Percentiles rank a stretch among this genome's conserved stretches.
phyloP scores from a whole-genome alignment of 1,284 basidiomycete genomes.

The Microbotryomycetes sp. region DNA sequence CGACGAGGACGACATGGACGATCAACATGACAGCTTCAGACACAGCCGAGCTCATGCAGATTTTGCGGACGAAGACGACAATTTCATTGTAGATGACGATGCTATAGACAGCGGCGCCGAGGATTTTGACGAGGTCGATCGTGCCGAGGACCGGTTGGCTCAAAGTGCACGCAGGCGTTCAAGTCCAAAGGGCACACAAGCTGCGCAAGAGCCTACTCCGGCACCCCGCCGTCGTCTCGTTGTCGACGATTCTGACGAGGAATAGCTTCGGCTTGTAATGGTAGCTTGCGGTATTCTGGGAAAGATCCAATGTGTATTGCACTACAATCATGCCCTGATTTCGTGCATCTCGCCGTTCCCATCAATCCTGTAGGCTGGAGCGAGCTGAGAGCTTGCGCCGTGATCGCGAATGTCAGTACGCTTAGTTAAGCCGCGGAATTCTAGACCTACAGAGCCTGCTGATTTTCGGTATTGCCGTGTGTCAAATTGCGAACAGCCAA shows the following conservation, averaged over 20 bases:
- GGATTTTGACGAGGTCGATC: slow-evolving; percentile 37
- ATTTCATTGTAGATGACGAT: slow-evolving; percentile 8
- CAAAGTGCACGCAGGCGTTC: slow-evolving; percentile 18
- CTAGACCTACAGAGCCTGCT: slow-evolving; percentile 61
- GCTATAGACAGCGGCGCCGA: slow-evolving; percentile 29
- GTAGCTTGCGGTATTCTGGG: too few species aligned
- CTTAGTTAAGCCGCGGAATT: too few species aligned
- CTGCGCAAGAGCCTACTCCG: slow-evolving; percentile 1
- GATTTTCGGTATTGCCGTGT: slow-evolving; percentile 65
- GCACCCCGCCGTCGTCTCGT: slow-evolving; percentile 12
- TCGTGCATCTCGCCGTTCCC: too few species aligned
- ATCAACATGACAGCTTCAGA: slow-evolving; percentile 32
- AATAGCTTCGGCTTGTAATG: too few species aligned
- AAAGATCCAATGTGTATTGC: too few species aligned
- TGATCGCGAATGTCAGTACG: too few species aligned
- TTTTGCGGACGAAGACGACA: slow-evolving; percentile 17
- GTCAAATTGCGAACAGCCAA: slow-evolving; percentile 72
- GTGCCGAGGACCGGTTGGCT: slow-evolving; percentile 34
- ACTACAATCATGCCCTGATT: too few species aligned
- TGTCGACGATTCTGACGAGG: slow-evolving; percentile 27
- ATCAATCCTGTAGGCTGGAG: too few species aligned
- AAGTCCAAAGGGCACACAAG: slow-evolving; percentile 3
- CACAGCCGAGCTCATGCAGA: background rate
- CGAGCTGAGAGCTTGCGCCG: too few species aligned
- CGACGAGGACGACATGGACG: slow-evolving; percentile 22